Evolutionary conservation across 1,139 yeast species (phyloP), one percentile per base, ranked within the genome.

Genomic region (Magnusiomyces fungicola): DNA sequence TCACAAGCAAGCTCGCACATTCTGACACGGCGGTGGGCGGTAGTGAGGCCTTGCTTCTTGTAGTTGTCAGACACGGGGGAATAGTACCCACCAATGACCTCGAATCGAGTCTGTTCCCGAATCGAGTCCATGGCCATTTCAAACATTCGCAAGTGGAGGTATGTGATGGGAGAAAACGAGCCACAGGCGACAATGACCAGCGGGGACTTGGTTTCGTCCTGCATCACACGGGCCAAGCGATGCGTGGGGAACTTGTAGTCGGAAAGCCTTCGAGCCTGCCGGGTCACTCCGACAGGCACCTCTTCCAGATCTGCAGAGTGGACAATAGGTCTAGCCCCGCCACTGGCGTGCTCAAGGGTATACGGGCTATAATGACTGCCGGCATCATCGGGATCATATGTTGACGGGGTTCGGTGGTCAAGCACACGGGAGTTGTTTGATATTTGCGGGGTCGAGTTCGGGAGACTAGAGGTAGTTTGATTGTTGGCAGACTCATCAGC

Each of bases 1-100:
- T 92, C 98, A 68, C 98, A 90, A 0, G 97, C 98, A 64, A 92
- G 73, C 66, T 94, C 97, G 68, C 98, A 90, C 98, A 92, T 92
- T 50, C 97, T 75, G 10, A 92, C 98, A 52, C 99, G 77, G 67
- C 92, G 96, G 55, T 74, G 75, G 0, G 97, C 78, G 0, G 86
- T 80, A 0, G 98, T 97, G 50, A 92, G 72, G 0, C 99, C 99
- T 46, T 88, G 89, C 66, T 92, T 94, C 64, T 83, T 81, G 70
- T 92, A 92, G 66, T 89, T 89, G 59, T 92, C 96, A 49, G 90
- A 80, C 9, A 92, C 99, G 0, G 99, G 99, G n/a, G 96, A 85
- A 68, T 87, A 94, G 70, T 83, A 92, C 1, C 98, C 99, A 18
- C 97, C 99, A 60, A 92, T 78, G 33, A 92, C 96, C 67, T 94